Evolutionary conservation across 352 stramenopile species (phyloP).

Genomic region (Aphanomyces astaci): DNA sequence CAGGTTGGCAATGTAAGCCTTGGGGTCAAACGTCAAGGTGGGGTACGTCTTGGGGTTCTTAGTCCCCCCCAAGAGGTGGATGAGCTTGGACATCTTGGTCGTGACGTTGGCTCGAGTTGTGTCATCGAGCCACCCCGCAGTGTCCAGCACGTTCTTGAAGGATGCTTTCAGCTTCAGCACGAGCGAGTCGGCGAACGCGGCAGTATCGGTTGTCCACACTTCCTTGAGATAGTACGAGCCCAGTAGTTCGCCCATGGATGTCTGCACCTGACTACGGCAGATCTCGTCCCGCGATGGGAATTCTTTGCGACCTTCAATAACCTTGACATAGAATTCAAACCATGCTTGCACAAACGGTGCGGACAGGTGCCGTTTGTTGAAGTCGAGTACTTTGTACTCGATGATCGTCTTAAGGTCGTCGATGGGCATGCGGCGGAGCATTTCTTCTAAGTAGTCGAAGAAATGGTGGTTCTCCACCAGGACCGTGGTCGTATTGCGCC

Average conservation of each 20-base stretch:
- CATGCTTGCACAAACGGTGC: conserved; percentile 71
- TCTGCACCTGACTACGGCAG: conserved; percentile 71
- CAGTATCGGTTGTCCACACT: too few relatives aligned
- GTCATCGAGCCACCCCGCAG: conserved; percentile 87
- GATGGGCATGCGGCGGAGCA: conserved; percentile 30
- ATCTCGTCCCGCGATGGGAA: conserved; percentile 85
- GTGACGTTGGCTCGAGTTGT: conserved; percentile 67
- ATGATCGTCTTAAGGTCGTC: conserved; percentile 43
- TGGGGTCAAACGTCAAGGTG: too few relatives aligned
- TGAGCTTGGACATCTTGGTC: conserved; percentile 83
- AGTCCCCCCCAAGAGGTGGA: too few relatives aligned
- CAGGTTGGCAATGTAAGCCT: too few relatives aligned
- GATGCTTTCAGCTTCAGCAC: conserved; percentile 79
- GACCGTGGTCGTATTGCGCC: conserved; percentile 24
- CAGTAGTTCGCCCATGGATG: conserved; percentile 70
- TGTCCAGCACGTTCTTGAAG: conserved; percentile 67
- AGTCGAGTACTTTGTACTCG: too few relatives aligned
- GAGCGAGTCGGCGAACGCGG: conserved; percentile 54
- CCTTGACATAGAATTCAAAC: conserved; percentile 84
- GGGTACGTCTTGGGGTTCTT: too few relatives aligned
- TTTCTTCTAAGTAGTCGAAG: conserved; percentile 35
- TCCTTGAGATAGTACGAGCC: too few relatives aligned
- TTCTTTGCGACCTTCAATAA: conserved; percentile 71
- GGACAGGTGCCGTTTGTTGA: conserved; percentile 46
- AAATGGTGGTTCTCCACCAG: conserved; percentile 43